Percentiles rank a stretch among this genome's conserved stretches.
Evolutionary conservation across 139 green algal genomes (phyloP).

Genomic region (Coelastrella sp.): DNA sequence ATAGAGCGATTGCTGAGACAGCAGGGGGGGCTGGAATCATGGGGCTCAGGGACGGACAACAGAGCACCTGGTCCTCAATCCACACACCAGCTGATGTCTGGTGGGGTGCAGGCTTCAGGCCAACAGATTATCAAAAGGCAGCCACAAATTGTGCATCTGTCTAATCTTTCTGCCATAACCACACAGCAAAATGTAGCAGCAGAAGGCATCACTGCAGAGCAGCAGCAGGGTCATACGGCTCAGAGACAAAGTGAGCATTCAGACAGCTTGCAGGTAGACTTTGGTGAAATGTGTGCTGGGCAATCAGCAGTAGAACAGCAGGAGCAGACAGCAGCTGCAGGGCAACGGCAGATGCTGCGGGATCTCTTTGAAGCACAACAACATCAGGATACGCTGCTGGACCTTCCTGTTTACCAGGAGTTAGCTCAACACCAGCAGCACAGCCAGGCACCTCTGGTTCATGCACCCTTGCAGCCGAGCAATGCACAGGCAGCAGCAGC

Average conservation of each 20-base stretch:
- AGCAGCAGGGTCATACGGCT: not conserved
- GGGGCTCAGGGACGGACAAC: conserved; percentile 18
- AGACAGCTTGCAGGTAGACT: not conserved
- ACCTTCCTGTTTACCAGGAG: not conserved
- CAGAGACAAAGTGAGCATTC: not conserved
- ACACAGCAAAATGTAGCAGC: conserved; percentile 4
- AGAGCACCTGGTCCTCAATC: not conserved
- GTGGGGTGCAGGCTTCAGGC: not conserved
- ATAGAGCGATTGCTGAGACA: not conserved
- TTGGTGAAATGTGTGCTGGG: not conserved
- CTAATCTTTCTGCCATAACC: conserved; percentile 1
- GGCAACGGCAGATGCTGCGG: no score
- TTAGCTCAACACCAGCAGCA: no score
- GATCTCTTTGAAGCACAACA: not conserved
- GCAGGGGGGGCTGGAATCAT: not conserved
- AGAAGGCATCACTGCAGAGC: conserved; percentile 5
- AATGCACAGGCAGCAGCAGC: conserved; percentile 1
- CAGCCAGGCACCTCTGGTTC: no score
- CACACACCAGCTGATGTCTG: not conserved
- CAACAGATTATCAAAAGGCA: conserved; percentile 33
- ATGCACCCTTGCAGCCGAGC: no score
- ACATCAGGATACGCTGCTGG: not conserved
- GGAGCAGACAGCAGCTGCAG: not conserved
- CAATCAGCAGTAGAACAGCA: not conserved
- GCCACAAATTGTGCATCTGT: not conserved